Evolutionary conservation across 805 yeast genomes (phyloP).

Genomic region (Saturnispora mendoncae): DNA sequence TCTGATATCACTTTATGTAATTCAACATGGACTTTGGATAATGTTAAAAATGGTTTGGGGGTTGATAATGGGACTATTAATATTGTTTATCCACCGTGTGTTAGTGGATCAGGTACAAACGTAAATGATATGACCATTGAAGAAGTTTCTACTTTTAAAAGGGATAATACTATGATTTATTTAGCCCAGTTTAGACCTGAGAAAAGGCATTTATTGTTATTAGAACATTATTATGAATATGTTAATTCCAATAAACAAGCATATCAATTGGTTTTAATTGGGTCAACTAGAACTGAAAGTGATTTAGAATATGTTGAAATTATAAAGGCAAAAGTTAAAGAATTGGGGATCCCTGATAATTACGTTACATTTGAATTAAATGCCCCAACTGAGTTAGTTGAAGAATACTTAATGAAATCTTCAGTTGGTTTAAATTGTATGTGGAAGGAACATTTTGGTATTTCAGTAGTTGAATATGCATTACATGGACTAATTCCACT

Average conservation of each 20-base stretch:
- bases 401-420: slow-evolving; percentile 43
- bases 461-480: slow-evolving; percentile 89
- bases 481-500: slow-evolving; percentile 81
- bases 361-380: slow-evolving; percentile 42
- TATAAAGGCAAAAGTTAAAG: slow-evolving; percentile 38
- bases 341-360: slow-evolving; percentile 33
- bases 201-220: slow-evolving; percentile 71
- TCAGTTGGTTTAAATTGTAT: slow-evolving; percentile 84
- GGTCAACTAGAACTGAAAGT: slow-evolving; percentile 65
- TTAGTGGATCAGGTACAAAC: slow-evolving; percentile 23
- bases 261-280: slow-evolving; percentile 58
- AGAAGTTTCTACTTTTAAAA: slow-evolving; percentile 15
- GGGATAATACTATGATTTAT: slow-evolving; percentile 41
- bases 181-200: slow-evolving; percentile 95
- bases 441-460: slow-evolving; percentile 99
- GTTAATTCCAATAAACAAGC: slow-evolving; percentile 29
- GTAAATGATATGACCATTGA: slow-evolving; percentile 31
- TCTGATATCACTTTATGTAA: slow-evolving; percentile 64
- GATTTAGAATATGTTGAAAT: slow-evolving; percentile 54
- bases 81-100: slow-evolving; percentile 83
- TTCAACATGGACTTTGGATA: slow-evolving; percentile 87
- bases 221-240: slow-evolving; percentile 55
- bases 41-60: slow-evolving; percentile 51
- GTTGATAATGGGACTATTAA: slow-evolving; percentile 34
- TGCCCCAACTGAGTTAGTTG: slow-evolving; percentile 59